Evolutionary conservation across 306 rosid species (phyloP), one percentile per base, ranked within the genome.

Genomic region (Pyrus betulifolia): DNA sequence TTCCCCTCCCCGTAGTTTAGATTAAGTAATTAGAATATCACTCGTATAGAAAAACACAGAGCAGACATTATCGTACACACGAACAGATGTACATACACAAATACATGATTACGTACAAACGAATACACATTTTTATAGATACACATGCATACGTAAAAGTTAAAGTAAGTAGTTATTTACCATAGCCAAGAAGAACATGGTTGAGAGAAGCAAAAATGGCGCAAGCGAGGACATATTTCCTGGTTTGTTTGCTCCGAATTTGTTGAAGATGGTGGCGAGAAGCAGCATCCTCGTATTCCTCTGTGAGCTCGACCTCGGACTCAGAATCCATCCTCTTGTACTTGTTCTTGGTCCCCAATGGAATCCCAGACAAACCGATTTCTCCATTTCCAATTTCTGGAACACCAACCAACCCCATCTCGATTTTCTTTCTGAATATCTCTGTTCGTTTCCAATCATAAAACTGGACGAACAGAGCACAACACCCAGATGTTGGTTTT

Each of bases 201-300:
- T 94, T 94, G 80, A 94, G 96, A 65, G 98, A 94, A 74, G 98
- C 98, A 80, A 94, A 94, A 75, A 92, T 81, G 22, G 97, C 96
- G 78, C 97, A 91, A 55, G 96, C 97, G 49, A 87, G 2, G 57
- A 94, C 98, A 86, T 90, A 94, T 84, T 82, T 91, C 80, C 85
- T 87, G 18, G 91, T 82, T 60, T 69, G 86, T 44, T 52, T 79
- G 70, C 79, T 86, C 71, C 85, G 80, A 57, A 81, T 83, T 35
- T 75, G 79, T 31, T 21, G 86, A 40, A 58, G 83, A 17, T 77
- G 89, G 17, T 78, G 93, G 30, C 13, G 76, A 57, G 87, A 72
- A 80, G 80, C 86, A 81, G 80, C 91, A 38, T 60, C 71, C 62
- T 49, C 21, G 55, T 15, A 5, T 49, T 15, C 55, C 19, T 15